Evolutionary conservation across 129 eudicot species (phyloP).

Genomic region (Escallonia rubra): DNA sequence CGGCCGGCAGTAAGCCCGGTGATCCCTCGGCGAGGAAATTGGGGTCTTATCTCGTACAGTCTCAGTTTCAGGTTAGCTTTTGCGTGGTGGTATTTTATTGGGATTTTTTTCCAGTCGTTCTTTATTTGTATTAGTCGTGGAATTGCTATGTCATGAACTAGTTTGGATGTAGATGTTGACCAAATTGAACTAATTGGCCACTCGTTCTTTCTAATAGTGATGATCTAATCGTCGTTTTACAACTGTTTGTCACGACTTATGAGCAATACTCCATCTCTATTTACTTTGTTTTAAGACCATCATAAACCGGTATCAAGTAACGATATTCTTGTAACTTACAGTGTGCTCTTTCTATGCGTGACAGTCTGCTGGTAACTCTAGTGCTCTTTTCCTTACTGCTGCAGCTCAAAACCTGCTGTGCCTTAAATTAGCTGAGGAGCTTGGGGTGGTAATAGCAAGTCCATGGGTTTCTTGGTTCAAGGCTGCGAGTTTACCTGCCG

Average conservation of each 20-base stretch:
- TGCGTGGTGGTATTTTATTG: background rate
- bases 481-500: slow-evolving; percentile 86
- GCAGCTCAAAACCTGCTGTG: slow-evolving; percentile 98
- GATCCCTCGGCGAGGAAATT: slow-evolving; percentile 40
- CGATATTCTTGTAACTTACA: slow-evolving; percentile 11
- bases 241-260: background rate
- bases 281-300: background rate
- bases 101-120: background rate
- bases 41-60: slow-evolving; percentile 39
- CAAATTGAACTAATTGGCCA: no score
- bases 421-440: slow-evolving; percentile 86
- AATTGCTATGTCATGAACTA: no score
- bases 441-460: slow-evolving; percentile 67
- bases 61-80: slow-evolving; percentile 44
- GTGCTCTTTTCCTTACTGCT: slow-evolving; percentile 98
- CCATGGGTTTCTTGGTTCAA: slow-evolving; percentile 94
- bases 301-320: no score
- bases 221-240: no score
- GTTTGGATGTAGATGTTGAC: no score
- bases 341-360: slow-evolving; percentile 20
- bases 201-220: no score
- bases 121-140: no score
- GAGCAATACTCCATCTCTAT: background rate
- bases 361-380: slow-evolving; percentile 90
- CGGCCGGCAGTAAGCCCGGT: slow-evolving; percentile 45